A percentile compares a stretch with the other conserved stretches of the same genome.
Conservation (phyloP, 768 basidiomycete genomes). For the Boletus rubropictus region DNA sequence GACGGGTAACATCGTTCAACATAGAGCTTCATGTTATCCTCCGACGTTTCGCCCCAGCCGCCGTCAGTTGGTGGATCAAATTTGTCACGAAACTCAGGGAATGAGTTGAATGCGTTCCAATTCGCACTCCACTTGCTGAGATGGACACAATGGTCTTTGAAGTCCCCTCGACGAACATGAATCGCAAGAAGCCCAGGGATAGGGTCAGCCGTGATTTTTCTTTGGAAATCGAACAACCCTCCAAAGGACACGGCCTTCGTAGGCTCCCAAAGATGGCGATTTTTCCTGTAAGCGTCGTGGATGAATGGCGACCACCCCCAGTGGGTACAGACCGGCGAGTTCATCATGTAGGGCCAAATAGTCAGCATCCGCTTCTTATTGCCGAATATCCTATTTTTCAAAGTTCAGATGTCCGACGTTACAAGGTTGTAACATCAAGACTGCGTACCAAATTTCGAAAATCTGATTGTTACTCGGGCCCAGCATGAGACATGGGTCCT, state of each 20-base stretch:
- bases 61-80: conserved; percentile 29
- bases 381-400: conserved; percentile 31
- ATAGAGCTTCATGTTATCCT: conserved; percentile 25
- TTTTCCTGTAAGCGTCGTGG: conserved; percentile 28
- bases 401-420: neutral
- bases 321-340: conserved; percentile 31
- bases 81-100: conserved; percentile 38
- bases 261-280: conserved; percentile 25
- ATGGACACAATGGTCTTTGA: conserved; percentile 38
- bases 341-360: conserved; percentile 30
- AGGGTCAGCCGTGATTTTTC: conserved; percentile 8
- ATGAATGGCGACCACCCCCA: conserved; percentile 38
- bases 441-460: conserved; percentile 35
- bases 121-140: conserved; percentile 32
- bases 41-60: conserved; percentile 10
- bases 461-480: conserved; percentile 21
- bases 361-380: conserved; percentile 28
- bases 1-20: conserved; percentile 39
- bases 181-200: conserved; percentile 43
- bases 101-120: conserved; percentile 43
- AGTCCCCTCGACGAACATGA: conserved; percentile 51
- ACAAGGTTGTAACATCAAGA: neutral
- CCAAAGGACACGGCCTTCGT: neutral
- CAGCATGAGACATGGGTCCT: conserved; percentile 39
- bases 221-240: neutral